These are phyloP conservation scores for Aspergillus pseudoviridinutans DNA, from an alignment of 2,329 filamentous ascomycete genomes.

Conservation along the genomic window DNA sequence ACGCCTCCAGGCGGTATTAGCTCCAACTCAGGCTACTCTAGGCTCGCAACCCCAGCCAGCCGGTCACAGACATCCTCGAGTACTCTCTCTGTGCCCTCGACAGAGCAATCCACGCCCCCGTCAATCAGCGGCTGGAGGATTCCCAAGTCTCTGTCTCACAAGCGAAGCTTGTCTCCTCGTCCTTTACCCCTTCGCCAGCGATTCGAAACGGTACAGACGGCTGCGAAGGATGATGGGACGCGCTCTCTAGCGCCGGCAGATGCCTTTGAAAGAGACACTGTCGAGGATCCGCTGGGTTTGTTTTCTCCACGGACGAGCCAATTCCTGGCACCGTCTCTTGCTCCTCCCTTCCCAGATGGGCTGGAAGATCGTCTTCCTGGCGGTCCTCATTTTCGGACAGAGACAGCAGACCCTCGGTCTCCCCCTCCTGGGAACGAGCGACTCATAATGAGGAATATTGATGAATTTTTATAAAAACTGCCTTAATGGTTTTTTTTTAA, in stretches of 20 bases:
- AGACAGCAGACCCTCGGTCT: constrained; percentile 37
- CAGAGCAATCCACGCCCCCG: constrained; percentile 20
- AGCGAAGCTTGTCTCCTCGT: constrained; percentile 32
- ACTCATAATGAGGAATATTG: constrained; percentile 44
- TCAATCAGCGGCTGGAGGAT: constrained; percentile 23
- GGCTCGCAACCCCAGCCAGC: constrained; percentile 15
- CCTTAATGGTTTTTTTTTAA: constrained; percentile 4
- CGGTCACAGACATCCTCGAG: constrained; percentile 22
- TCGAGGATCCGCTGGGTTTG: constrained; percentile 32
- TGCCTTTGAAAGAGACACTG: constrained; percentile 36
- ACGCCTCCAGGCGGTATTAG: constrained; percentile 5
- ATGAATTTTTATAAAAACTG: constrained; percentile 41
- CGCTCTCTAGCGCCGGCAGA: constrained; percentile 32
- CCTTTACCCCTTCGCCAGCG: constrained; percentile 38
- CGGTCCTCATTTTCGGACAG: constrained; percentile 15
- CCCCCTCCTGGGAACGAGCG: constrained; percentile 36
- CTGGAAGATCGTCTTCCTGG: constrained; percentile 11
- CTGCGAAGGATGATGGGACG: constrained; percentile 17
- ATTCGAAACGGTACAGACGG: constrained; percentile 21
- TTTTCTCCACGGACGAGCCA: constrained; percentile 45
- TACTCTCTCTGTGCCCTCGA: constrained; percentile 23
- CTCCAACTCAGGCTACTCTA: constrained; percentile 9
- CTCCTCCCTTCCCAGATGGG: constrained; percentile 28
- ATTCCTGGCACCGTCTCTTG: constrained; percentile 39
- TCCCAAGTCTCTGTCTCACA: constrained; percentile 24